A percentile compares a stretch with the other conserved stretches of the same genome.
Conservation (phyloP, 331 rosid species). For the Acacia concinna region DNA sequence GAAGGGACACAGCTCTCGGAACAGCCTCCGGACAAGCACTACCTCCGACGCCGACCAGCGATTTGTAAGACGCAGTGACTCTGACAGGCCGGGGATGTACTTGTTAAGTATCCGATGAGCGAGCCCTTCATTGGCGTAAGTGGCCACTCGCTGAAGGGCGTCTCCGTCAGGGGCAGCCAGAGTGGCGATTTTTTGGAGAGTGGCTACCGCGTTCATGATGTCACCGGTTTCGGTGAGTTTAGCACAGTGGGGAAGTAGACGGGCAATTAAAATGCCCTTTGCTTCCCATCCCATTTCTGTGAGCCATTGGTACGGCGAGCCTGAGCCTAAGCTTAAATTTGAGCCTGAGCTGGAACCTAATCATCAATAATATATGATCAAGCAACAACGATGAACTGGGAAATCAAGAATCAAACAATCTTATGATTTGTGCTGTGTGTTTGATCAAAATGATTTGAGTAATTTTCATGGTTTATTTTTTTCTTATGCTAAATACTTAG, state of each 20-base stretch:
- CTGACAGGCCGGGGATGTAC: constrained; percentile 44
- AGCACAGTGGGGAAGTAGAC: constrained; percentile 48
- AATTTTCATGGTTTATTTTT: no score
- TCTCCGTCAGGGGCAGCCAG: constrained; percentile 62
- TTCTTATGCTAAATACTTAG: no score
- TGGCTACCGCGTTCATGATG: constrained; percentile 41
- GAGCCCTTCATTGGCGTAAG: constrained; percentile 61
- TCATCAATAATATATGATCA: background rate
- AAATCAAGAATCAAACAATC: background rate
- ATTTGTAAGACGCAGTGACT: constrained; percentile 50
- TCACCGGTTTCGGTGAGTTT: constrained; percentile 45
- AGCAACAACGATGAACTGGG: background rate
- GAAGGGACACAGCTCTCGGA: constrained; percentile 63
- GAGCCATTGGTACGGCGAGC: background rate
- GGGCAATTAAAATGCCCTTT: constrained; percentile 43
- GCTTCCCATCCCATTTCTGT: constrained; percentile 42
- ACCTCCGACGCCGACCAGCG: constrained; percentile 45
- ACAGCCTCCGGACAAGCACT: constrained; percentile 37
- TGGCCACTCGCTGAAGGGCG: constrained; percentile 62
- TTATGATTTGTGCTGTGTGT: background rate
- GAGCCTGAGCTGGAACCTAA: background rate
- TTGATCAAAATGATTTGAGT: background rate
- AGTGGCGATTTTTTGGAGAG: constrained; percentile 47
- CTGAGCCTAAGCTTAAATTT: background rate
- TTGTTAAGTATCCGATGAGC: constrained; percentile 44